Evolutionary conservation across 805 yeast species (phyloP).

Genomic region (Blastobotrys peoriensis): DNA sequence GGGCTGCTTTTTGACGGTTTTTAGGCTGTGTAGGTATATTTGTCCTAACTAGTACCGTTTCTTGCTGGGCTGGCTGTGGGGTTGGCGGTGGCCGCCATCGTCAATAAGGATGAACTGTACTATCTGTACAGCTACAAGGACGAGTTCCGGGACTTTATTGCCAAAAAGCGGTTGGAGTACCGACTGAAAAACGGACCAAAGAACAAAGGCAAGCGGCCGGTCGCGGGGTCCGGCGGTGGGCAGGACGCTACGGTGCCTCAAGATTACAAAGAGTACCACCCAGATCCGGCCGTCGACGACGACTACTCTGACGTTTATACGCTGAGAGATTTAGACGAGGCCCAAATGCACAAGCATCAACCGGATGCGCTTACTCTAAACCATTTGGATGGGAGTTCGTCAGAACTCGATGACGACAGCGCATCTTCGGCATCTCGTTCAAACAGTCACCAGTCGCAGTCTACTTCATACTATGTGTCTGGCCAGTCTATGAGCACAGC

Average conservation of each 20-base stretch:
- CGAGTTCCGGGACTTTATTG: slow-evolving; percentile 14
- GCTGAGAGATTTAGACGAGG: neutral
- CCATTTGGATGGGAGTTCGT: neutral
- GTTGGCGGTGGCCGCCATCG: slow-evolving; percentile 21
- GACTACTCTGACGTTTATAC: slow-evolving; percentile 2
- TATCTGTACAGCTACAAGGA: slow-evolving; percentile 13
- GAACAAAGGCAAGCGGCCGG: too few relatives aligned
- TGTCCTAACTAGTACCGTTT: too few relatives aligned
- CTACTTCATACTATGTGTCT: slow-evolving; percentile 14
- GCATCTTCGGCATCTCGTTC: too few relatives aligned
- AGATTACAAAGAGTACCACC: too few relatives aligned
- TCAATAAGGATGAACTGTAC: slow-evolving; percentile 20
- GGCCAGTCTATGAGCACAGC: slow-evolving; percentile 12
- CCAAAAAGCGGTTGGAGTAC: slow-evolving; percentile 15
- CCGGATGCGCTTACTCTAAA: neutral
- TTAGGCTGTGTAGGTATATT: too few relatives aligned
- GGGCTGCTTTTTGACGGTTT: too few relatives aligned
- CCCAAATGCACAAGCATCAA: too few relatives aligned
- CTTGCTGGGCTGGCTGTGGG: slow-evolving; percentile 20
- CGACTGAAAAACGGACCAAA: slow-evolving; percentile 7
- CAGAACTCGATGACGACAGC: too few relatives aligned
- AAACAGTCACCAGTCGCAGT: too few relatives aligned
- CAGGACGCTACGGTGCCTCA: too few relatives aligned
- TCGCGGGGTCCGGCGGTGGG: too few relatives aligned
- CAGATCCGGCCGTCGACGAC: slow-evolving; percentile 3